phyloP scores from a whole-genome alignment of 176 grass and related monocot species.

The Raddia guianensis region DNA sequence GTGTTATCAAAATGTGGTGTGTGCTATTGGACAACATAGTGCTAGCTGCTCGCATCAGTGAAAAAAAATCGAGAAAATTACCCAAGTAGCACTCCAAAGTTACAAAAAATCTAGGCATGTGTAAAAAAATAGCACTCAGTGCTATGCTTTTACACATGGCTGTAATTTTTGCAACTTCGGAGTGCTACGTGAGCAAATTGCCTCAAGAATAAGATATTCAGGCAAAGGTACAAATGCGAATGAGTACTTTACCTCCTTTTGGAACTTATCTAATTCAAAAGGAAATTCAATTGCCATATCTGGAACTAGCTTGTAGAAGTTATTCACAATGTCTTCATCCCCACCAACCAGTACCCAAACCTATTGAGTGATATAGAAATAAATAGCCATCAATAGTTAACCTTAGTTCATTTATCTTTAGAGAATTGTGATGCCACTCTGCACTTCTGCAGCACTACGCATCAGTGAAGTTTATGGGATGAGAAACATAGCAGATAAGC shows the following conservation, averaged over 20 bases:
- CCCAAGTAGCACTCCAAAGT: too few species aligned
- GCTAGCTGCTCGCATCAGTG: background rate
- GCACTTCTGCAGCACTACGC: conserved; percentile 14
- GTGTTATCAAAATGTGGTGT: background rate
- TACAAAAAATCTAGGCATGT: too few species aligned
- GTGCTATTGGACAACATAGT: background rate
- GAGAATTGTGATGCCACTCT: conserved; percentile 21
- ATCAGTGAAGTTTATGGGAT: conserved; percentile 11
- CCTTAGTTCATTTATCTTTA: conserved; percentile 15
- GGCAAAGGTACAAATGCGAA: conserved; percentile 28
- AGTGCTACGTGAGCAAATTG: too few species aligned
- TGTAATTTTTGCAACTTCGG: too few species aligned
- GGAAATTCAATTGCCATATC: conserved; percentile 96
- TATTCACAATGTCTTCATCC: conserved; percentile 58
- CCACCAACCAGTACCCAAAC: conserved; percentile 74
- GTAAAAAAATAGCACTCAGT: too few species aligned
- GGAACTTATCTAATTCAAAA: conserved; percentile 94
- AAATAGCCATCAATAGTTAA: conserved; percentile 20
- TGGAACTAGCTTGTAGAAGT: conserved; percentile 86
- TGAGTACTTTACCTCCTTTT: conserved; percentile 75
- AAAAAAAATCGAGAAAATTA: too few species aligned
- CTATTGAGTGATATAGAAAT: conserved; percentile 48
- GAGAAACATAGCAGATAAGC: conserved; percentile 15
- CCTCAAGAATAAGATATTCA: background rate
- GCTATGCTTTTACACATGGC: too few species aligned